Percentiles rank a stretch among this genome's conserved stretches.
Evolutionary conservation across 176 grass and related monocot species (phyloP).

Genomic region (Areca catechu): DNA sequence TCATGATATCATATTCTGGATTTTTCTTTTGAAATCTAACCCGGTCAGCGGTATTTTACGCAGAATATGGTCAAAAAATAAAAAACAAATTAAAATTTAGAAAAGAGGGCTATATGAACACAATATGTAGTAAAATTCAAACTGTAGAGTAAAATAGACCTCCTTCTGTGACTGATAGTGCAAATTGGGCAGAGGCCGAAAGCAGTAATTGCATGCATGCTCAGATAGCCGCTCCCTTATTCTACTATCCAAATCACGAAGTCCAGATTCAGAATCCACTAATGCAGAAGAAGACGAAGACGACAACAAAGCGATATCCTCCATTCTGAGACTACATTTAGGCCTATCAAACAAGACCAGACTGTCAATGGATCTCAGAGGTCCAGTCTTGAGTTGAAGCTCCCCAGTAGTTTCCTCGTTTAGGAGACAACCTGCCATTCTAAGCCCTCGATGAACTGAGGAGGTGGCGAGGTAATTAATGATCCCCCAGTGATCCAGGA

Average conservation of each 20-base stretch:
- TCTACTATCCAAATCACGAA: constrained; percentile 61
- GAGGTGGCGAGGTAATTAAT: constrained; percentile 80
- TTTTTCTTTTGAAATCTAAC: too few species aligned
- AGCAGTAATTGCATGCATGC: constrained; percentile 67
- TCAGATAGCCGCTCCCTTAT: constrained; percentile 65
- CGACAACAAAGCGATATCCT: constrained; percentile 40
- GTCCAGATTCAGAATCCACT: constrained; percentile 30
- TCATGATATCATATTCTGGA: too few species aligned
- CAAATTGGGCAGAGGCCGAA: constrained; percentile 39
- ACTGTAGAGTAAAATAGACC: constrained; percentile 28
- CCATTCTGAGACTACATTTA: constrained; percentile 66
- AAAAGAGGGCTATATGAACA: too few species aligned
- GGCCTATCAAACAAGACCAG: constrained; percentile 85
- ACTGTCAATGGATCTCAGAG: constrained; percentile 82
- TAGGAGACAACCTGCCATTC: constrained; percentile 62
- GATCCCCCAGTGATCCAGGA: constrained; percentile 95
- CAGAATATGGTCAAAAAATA: too few species aligned
- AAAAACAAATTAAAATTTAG: too few species aligned
- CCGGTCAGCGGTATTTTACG: too few species aligned
- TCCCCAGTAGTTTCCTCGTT: constrained; percentile 61
- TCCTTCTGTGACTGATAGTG: constrained; percentile 84
- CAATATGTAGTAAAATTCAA: too few species aligned
- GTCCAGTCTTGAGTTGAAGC: constrained; percentile 55
- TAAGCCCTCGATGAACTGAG: constrained; percentile 53
- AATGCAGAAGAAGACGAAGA: constrained; percentile 14